Percentiles rank a stretch among this genome's conserved stretches.
These are phyloP conservation scores for Alternaria postmessia DNA, from an alignment of 2,329 filamentous ascomycete genomes.

Conservation along the genomic window DNA sequence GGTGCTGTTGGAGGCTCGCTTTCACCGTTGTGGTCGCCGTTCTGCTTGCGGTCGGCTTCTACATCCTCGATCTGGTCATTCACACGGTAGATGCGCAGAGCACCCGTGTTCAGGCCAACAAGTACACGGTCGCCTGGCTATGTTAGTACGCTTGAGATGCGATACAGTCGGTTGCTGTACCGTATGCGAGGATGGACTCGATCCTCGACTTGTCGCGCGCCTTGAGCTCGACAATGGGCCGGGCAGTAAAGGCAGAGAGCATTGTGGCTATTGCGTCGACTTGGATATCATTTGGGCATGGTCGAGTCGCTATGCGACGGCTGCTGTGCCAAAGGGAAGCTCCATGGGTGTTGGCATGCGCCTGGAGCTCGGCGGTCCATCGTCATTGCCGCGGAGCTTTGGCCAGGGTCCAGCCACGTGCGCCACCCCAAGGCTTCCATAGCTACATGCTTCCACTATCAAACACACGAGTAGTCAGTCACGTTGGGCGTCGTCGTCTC, in stretches of 20 bases:
- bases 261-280: slow-evolving; percentile 58
- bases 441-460: not conserved
- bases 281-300: slow-evolving; percentile 22
- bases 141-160: slow-evolving; percentile 27
- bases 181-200: slow-evolving; percentile 92
- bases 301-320: slow-evolving; percentile 28
- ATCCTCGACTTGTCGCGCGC: slow-evolving; percentile 96
- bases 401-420: slow-evolving; percentile 28
- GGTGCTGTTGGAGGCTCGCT: slow-evolving; percentile 50
- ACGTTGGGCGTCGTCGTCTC: not conserved
- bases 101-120: slow-evolving; percentile 89
- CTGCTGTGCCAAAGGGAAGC: slow-evolving; percentile 25
- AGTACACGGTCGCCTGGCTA: slow-evolving; percentile 81
- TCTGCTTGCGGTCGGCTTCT: slow-evolving; percentile 44
- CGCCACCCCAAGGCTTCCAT: slow-evolving; percentile 3
- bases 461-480: not conserved
- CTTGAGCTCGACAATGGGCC: slow-evolving; percentile 95
- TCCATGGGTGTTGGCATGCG: slow-evolving; percentile 26
- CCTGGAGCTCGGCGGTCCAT: slow-evolving; percentile 23
- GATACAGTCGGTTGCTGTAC: slow-evolving; percentile 55
- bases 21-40: slow-evolving; percentile 51
- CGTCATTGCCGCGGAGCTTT: slow-evolving; percentile 37
- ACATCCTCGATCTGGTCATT: slow-evolving; percentile 68
- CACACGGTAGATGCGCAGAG: slow-evolving; percentile 87
- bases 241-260: slow-evolving; percentile 97